Conservation (phyloP, 1,284 basidiomycete genomes). For the Cryptococcus wingfieldii region DNA sequence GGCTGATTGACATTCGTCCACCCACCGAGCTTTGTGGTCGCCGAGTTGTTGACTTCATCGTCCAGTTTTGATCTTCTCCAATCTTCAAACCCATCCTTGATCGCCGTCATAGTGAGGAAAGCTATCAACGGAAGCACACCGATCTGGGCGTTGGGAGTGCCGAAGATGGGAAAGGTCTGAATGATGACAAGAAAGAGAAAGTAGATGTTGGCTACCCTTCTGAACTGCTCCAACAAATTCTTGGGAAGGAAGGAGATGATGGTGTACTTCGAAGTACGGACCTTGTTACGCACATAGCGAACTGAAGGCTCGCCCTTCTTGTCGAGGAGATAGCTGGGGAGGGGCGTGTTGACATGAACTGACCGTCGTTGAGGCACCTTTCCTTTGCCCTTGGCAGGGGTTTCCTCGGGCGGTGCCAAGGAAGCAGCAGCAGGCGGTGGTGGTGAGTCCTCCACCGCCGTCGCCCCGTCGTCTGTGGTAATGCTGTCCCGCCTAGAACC, state of each 20-base stretch:
- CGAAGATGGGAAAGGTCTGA: constrained; percentile 88
- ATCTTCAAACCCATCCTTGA: constrained; percentile 94
- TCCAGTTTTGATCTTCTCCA: constrained; percentile 81
- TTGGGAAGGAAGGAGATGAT: constrained; percentile 87
- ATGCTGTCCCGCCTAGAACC: not conserved
- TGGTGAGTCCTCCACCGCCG: not conserved
- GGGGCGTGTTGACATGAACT: constrained; percentile 66
- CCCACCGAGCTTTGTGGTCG: constrained; percentile 55
- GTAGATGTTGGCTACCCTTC: constrained; percentile 86
- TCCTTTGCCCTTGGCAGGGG: constrained; percentile 7
- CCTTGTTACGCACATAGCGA: constrained; percentile 86
- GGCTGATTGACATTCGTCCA: constrained; percentile 90
- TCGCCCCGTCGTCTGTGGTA: not conserved
- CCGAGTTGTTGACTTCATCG: constrained; percentile 58
- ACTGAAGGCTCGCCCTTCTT: constrained; percentile 67
- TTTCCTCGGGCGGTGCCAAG: not conserved
- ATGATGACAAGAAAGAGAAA: constrained; percentile 80
- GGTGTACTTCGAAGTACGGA: constrained; percentile 91
- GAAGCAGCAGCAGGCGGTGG: not conserved
- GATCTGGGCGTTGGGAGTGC: constrained; percentile 76
- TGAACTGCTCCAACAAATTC: constrained; percentile 87
- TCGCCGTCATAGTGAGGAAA: constrained; percentile 80
- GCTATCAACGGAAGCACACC: constrained; percentile 83
- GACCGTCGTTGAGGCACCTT: constrained; percentile 56
- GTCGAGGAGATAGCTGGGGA: constrained; percentile 24